phyloP scores from a whole-genome alignment of 2,329 filamentous ascomycete species.

The Rhynchosporium graminicola region DNA sequence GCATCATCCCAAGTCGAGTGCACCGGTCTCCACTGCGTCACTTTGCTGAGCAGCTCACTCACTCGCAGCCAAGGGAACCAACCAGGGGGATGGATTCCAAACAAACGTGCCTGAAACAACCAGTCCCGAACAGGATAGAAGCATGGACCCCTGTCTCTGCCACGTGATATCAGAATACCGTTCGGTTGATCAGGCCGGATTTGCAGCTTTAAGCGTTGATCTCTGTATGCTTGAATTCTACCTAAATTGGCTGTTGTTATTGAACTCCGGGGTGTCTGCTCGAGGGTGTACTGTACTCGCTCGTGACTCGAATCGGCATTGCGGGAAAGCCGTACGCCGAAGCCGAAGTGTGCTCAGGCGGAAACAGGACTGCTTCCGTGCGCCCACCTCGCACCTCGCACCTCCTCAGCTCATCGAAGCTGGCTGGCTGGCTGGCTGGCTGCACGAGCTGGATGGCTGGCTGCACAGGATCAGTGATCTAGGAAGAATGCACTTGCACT shows the following conservation, averaged over 20 bases:
- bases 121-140: not conserved
- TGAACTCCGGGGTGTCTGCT: not conserved
- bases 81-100: not conserved
- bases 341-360: not conserved
- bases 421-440: not conserved
- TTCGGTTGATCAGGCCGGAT: not conserved
- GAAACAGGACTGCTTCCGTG: slow-evolving; percentile 4
- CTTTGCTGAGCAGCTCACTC: not conserved
- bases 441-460: slow-evolving; percentile 5
- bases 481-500: not conserved
- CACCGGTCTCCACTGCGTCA: not conserved
- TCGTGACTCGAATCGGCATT: slow-evolving; percentile 13
- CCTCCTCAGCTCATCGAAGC: not conserved
- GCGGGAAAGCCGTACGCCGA: not conserved
- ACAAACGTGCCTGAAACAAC: slow-evolving; percentile 1
- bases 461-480: slow-evolving; percentile 13
- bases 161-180: slow-evolving; percentile 17
- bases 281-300: not conserved
- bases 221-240: not conserved
- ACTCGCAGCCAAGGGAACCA: not conserved
- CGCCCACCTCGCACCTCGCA: slow-evolving; percentile 8
- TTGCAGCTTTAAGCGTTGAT: not conserved
- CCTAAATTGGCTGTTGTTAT: not conserved
- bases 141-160: not conserved
- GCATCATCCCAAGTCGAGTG: not conserved